These are phyloP conservation scores for Angomonas deanei DNA, from an alignment of 208 protist genomes.

Conservation along the genomic window DNA sequence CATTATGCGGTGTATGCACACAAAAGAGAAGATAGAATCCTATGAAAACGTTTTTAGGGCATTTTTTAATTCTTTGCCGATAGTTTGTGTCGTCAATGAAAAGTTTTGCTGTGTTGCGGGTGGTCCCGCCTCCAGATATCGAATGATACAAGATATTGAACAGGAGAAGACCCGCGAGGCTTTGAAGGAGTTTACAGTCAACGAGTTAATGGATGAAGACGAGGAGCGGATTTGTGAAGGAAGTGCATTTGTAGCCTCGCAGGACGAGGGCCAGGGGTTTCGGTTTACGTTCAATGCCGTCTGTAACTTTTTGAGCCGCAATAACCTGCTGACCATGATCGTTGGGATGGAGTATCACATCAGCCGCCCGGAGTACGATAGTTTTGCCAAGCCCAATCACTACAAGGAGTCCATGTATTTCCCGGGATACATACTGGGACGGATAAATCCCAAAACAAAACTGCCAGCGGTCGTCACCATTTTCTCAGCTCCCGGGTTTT, in stretches of 20 bases:
- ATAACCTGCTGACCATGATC: conserved; percentile 52
- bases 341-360: conserved; percentile 81
- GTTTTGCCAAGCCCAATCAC: conserved; percentile 58
- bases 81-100: conserved; percentile 62
- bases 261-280: conserved; percentile 35
- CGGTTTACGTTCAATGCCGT: conserved; percentile 74
- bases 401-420: conserved; percentile 80
- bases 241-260: conserved; percentile 51
- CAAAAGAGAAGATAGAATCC: conserved; percentile 19
- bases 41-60: conserved; percentile 37
- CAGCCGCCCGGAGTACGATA: conserved; percentile 59
- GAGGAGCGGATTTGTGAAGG: conserved; percentile 56
- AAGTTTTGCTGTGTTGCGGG: conserved; percentile 70
- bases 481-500: conserved; percentile 77
- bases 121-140: conserved; percentile 31
- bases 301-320: conserved; percentile 76
- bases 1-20: conserved; percentile 29
- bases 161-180: conserved; percentile 15
- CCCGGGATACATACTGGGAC: conserved; percentile 61
- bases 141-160: conserved; percentile 3
- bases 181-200: conserved; percentile 65
- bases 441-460: conserved; percentile 49
- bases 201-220: conserved; percentile 80
- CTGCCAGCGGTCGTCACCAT: conserved; percentile 56
- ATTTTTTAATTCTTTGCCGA: conserved; percentile 58